Percentiles rank a stretch among this genome's conserved stretches.
These are phyloP conservation scores for Atalantia buxifolia DNA, from an alignment of 345 rosid species.

Conservation along the genomic window DNA sequence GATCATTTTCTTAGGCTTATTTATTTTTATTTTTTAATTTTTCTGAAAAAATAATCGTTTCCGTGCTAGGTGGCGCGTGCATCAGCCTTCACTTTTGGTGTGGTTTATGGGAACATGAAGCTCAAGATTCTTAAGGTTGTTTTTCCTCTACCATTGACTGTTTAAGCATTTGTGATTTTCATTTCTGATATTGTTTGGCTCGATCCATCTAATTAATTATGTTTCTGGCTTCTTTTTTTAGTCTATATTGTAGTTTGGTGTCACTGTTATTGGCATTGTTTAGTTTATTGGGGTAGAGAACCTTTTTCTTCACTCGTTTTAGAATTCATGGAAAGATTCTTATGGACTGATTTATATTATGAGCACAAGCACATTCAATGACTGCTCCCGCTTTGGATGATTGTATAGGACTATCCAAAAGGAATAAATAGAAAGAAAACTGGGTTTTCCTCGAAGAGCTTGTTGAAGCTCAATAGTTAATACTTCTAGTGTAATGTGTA, in stretches of 20 bases:
- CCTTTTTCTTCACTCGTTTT: not conserved
- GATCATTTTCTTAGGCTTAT: not conserved
- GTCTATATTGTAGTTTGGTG: not conserved
- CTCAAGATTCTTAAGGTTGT: slow-evolving; percentile 64
- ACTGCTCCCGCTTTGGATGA: not conserved
- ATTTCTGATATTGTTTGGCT: not conserved
- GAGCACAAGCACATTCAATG: not conserved
- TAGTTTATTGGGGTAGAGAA: not conserved
- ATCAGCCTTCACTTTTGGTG: slow-evolving; percentile 60
- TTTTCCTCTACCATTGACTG: not conserved
- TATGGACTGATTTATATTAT: not conserved
- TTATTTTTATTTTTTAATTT: not conserved
- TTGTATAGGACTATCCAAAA: not conserved
- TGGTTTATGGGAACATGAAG: slow-evolving; percentile 64
- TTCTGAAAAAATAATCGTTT: not conserved
- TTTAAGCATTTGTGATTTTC: not conserved
- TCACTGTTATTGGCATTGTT: not conserved
- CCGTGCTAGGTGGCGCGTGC: slow-evolving; percentile 60
- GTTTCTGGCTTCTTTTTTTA: not conserved
- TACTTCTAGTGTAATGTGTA: not conserved
- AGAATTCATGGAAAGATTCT: not conserved
- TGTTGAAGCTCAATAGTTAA: not conserved
- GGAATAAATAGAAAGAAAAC: not conserved
- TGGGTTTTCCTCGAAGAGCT: not conserved
- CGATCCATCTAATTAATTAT: not conserved